phyloP scores from a whole-genome alignment of 768 basidiomycete species.

The Lactarius akahatsu region DNA sequence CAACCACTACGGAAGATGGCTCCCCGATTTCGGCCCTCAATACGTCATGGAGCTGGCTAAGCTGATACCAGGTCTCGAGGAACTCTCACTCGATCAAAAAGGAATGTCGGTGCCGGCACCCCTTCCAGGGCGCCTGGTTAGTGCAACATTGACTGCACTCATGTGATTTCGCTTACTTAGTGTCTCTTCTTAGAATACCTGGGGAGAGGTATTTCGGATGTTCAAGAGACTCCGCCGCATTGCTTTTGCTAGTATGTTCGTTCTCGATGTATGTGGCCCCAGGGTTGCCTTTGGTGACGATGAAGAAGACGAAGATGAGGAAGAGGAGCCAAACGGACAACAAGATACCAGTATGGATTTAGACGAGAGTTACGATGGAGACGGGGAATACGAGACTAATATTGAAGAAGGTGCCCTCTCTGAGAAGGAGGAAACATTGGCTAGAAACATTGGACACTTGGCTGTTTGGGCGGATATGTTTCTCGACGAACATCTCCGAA shows the following conservation, averaged over 20 bases:
- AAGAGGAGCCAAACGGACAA: background rate
- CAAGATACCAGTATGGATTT: slow-evolving; percentile 17
- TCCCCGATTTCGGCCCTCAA: slow-evolving; percentile 14
- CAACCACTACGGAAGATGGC: slow-evolving; percentile 16
- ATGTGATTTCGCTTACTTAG: background rate
- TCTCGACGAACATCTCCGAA: slow-evolving; percentile 25
- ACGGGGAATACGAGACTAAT: slow-evolving; percentile 12
- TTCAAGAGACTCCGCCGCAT: slow-evolving; percentile 24
- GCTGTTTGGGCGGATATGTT: slow-evolving; percentile 26
- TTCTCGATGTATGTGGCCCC: slow-evolving; percentile 12
- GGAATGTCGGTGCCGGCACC: slow-evolving; percentile 1
- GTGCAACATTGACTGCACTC: background rate
- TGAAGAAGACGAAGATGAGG: background rate
- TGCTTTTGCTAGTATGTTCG: slow-evolving; percentile 20
- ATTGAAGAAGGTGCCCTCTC: background rate
- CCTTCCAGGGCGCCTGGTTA: slow-evolving; percentile 18
- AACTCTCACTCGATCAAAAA: slow-evolving; percentile 22
- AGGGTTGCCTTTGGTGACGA: background rate
- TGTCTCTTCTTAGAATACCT: slow-evolving; percentile 7
- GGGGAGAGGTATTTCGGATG: slow-evolving; percentile 21
- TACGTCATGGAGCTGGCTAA: slow-evolving; percentile 13
- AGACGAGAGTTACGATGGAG: slow-evolving; percentile 6
- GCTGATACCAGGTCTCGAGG: slow-evolving; percentile 17
- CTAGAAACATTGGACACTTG: slow-evolving; percentile 13
- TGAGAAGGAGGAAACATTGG: background rate